Percentiles rank a stretch among this genome's conserved stretches.
phyloP scores from a whole-genome alignment of 768 basidiomycete species.

The Phaeotremella skinneri region DNA sequence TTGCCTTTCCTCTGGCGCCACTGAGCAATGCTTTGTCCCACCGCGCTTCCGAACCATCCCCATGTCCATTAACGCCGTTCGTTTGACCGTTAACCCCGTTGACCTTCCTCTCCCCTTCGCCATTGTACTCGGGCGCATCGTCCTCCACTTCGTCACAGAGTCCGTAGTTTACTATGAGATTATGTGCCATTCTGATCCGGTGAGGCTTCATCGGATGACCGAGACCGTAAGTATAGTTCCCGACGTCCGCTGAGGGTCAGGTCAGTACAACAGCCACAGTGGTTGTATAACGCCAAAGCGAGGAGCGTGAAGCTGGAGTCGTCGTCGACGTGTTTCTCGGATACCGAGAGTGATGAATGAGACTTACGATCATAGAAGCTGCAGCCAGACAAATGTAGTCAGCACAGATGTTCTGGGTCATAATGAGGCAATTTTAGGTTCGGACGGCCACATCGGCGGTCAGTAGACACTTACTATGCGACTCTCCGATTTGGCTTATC shows the following conservation, averaged over 20 bases:
- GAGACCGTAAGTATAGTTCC: slow-evolving; percentile 74
- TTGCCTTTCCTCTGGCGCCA: slow-evolving; percentile 49
- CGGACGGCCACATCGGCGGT: too few relatives aligned
- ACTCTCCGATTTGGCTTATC: background rate
- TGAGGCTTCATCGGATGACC: slow-evolving; percentile 97
- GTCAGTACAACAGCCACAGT: background rate
- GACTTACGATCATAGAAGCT: slow-evolving; percentile 20
- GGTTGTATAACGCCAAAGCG: background rate
- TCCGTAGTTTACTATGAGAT: slow-evolving; percentile 82
- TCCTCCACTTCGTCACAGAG: slow-evolving; percentile 68
- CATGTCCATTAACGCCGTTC: background rate
- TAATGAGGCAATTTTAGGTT: background rate
- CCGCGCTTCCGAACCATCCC: slow-evolving; percentile 10
- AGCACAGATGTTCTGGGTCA: background rate
- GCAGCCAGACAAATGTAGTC: background rate
- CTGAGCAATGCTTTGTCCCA: slow-evolving; percentile 15
- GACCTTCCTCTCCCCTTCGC: slow-evolving; percentile 21
- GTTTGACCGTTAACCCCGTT: slow-evolving; percentile 19
- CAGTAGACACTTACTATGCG: background rate
- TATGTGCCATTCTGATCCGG: slow-evolving; percentile 88
- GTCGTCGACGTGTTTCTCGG: background rate
- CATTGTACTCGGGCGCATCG: slow-evolving; percentile 15
- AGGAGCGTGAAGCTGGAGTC: background rate
- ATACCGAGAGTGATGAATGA: background rate
- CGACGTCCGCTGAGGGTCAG: slow-evolving; percentile 52